Evolutionary conservation across 2,329 filamentous ascomycete species (phyloP), one percentile per base, ranked within the genome.

Genomic region (Polytolypa hystricis): DNA sequence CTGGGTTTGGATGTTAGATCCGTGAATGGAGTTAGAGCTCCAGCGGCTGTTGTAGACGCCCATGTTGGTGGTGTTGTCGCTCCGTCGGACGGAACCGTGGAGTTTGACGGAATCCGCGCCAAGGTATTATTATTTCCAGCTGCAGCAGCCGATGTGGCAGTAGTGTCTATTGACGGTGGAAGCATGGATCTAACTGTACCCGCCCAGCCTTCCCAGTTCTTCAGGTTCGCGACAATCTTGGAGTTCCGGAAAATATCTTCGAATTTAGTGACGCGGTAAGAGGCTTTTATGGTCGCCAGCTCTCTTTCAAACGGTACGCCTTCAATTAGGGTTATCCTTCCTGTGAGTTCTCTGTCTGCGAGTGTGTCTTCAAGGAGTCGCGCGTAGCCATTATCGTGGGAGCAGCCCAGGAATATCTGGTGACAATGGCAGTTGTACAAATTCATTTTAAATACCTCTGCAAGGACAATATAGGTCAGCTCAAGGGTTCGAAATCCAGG

Each of bases 341-440:
- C 56, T 6, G 61, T 51, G 15, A 66, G 58, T 29, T 63, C 55
- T 12, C 58, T 46, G 37, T 72, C 66, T 39, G 58, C 56, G 32
- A 62, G 51, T 34, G 65, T 64, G 21, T 70, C 62, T 48, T 73
- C 66, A 8, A 79, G 56, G 23, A 70, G 55, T 8, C 62, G 60
- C 16, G 66, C 65, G 51, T 74, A 77, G 15, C 68, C 64, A 38
- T 66, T 67, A 53, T 73, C 70, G 40, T 72, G 68, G 10, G 70
- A 71, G 52, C 73, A 75, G 6, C 73, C 75, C 23, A 79, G 61
- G 33, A 77, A 59, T 35, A 79, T 67, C 38, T 75, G 72, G 36
- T 71, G 72, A 49, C 74, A 79, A 46, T 75, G 73, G 43, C 66
- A 69, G 46, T 77, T 69, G 53, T 69, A 62, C 34, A 74, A 56